These are phyloP conservation scores for Paramecium tetraurelia DNA, from an alignment of 73 alveolate genomes.

Conservation along the genomic window DNA sequence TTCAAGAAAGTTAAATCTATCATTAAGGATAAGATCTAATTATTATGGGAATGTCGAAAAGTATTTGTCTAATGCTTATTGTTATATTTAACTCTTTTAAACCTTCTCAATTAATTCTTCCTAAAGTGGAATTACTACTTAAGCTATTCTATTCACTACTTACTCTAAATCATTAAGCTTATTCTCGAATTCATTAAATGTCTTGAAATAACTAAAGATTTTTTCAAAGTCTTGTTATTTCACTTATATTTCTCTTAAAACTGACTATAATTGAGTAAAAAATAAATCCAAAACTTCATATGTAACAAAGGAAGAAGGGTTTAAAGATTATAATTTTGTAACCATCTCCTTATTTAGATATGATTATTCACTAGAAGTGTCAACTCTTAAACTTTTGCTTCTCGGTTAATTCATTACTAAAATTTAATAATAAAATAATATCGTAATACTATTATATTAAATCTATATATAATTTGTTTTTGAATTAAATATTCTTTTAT, in stretches of 20 bases:
- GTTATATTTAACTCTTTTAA: background rate
- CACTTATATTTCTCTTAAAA: background rate
- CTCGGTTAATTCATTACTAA: background rate
- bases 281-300: background rate
- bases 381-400: background rate
- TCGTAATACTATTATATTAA: background rate
- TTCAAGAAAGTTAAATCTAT: background rate
- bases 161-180: background rate
- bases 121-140: background rate
- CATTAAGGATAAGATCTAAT: background rate
- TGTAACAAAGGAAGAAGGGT: background rate
- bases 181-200: background rate
- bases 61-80: background rate
- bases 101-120: background rate
- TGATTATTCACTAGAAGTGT: background rate
- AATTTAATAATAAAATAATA: background rate
- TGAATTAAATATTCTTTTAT: background rate
- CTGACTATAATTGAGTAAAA: background rate
- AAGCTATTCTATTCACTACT: background rate
- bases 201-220: background rate
- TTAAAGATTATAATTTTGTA: background rate
- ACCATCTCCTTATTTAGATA: background rate
- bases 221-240: background rate
- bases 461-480: background rate
- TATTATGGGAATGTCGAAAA: background rate